Conservation (phyloP, 2,329 filamentous ascomycete species). For the Mycosphaerelloides madeirae region DNA sequence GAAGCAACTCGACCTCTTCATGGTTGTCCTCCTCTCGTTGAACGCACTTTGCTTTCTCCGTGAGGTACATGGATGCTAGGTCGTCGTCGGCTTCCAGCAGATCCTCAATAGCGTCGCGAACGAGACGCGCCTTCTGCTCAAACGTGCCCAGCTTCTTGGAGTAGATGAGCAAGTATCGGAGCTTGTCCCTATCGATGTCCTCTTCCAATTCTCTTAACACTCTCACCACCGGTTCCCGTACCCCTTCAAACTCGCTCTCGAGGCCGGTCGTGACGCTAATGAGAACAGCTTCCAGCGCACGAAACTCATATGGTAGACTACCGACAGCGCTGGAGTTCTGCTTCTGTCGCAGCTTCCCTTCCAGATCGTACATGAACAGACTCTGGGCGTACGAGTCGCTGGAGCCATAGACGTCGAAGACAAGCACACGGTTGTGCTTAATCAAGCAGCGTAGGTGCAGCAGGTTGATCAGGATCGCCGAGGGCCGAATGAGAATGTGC, state of each 20-base stretch:
- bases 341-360: constrained; percentile 85
- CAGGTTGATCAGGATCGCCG: constrained; percentile 89
- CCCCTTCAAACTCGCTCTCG: constrained; percentile 90
- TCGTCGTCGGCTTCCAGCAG: constrained; percentile 95
- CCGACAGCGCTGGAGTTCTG: constrained; percentile 47
- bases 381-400: constrained; percentile 93
- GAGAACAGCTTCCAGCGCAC: constrained; percentile 88
- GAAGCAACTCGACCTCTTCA: constrained; percentile 91
- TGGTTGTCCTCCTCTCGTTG: constrained; percentile 77
- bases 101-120: constrained; percentile 92
- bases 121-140: constrained; percentile 91
- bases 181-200: constrained; percentile 91
- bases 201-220: constrained; percentile 89
- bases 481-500: constrained; percentile 88
- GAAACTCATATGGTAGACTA: constrained; percentile 87
- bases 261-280: constrained; percentile 89
- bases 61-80: constrained; percentile 88
- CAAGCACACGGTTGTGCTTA: constrained; percentile 86
- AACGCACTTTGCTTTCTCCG: constrained; percentile 74
- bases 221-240: constrained; percentile 84
- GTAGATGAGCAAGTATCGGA: constrained; percentile 83
- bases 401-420: constrained; percentile 94
- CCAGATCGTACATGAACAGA: constrained; percentile 94
- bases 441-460: constrained; percentile 95
- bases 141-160: constrained; percentile 96